Evolutionary conservation across 2,329 filamentous ascomycete genomes (phyloP), one percentile per base, ranked within the genome.

Genomic region (Cyphellophora europaea): DNA sequence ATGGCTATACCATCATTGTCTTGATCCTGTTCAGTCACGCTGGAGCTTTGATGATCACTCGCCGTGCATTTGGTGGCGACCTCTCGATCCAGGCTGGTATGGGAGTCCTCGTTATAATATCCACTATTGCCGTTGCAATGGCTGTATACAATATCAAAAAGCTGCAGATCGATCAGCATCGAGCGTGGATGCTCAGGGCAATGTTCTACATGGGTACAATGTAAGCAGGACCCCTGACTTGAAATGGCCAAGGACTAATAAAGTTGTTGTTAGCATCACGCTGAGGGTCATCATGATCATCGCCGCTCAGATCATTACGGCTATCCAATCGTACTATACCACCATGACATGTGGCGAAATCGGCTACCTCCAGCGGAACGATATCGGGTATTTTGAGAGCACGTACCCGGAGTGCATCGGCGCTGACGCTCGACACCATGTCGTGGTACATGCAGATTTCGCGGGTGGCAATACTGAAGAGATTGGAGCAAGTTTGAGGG

Each of bases 101-200:
- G 1, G 65, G 65, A 0, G 32, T 64, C 0, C 44, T 71, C 0
- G 63, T 53, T 2, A 56, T 71, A 14, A 48, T 62, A 6, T 69
- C 70, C 2, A 49, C 66, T 0, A 44, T 50, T 1, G 59, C 62
- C 8, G 49, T 71, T 15, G 41, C 48, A 0, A 37, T 77, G 30
- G 67, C 71, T 0, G 65, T 64, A 14, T 56, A 67, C 47, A 75
- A 76, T 41, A 66, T 79, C 51, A 77, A 71, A 50, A 56, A 58
- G 3, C 52, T 77, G 2, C 72, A 77, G 47, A 71, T 80, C 29
- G 72, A 77, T 19, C 66, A 77, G 45, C 74, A 78, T 40, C 61
- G 74, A 2, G 69, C 70, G 2, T 78, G 73, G 73, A 78, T 78
- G 73, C 45, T 78, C 18, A 52, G 74, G 6, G 32, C 31, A 5